Percentiles rank a stretch among this genome's conserved stretches.
phyloP scores from a whole-genome alignment of 805 yeast genomes.

The Suhomyces vadensis region DNA sequence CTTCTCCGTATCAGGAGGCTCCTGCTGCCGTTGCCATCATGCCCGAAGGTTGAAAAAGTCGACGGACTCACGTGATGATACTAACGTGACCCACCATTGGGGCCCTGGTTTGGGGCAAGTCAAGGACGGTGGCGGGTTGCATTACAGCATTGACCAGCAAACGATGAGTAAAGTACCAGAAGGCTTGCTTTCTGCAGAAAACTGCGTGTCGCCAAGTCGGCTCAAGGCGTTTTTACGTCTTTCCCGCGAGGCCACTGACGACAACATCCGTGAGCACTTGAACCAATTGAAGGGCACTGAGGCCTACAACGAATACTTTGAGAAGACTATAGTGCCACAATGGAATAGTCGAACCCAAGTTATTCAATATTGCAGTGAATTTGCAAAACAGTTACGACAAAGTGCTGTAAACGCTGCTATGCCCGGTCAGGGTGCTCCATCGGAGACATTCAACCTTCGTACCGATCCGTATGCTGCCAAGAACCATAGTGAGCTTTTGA shows the following conservation, averaged over 20 bases:
- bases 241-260: constrained; percentile 44
- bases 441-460: constrained; percentile 30
- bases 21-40: too few relatives aligned
- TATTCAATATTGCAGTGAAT: constrained; percentile 32
- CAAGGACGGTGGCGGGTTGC: too few relatives aligned
- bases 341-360: constrained; percentile 36
- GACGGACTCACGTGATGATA: not conserved
- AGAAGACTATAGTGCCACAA: constrained; percentile 30
- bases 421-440: constrained; percentile 2
- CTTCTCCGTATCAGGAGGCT: too few relatives aligned
- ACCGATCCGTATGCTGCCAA: constrained; percentile 41
- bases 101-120: too few relatives aligned
- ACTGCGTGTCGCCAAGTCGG: constrained; percentile 35
- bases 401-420: not conserved
- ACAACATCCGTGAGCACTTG: constrained; percentile 38
- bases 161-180: constrained; percentile 5
- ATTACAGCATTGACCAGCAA: too few relatives aligned
- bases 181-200: constrained; percentile 27
- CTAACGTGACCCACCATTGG: not conserved
- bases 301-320: constrained; percentile 32
- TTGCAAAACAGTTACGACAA: constrained; percentile 25
- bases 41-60: not conserved
- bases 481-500: constrained; percentile 21
- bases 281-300: constrained; percentile 24
- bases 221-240: constrained; percentile 39